Evolutionary conservation across 305 asterid species (phyloP), one percentile per base, ranked within the genome.

Genomic region (Solanum hybrid): DNA sequence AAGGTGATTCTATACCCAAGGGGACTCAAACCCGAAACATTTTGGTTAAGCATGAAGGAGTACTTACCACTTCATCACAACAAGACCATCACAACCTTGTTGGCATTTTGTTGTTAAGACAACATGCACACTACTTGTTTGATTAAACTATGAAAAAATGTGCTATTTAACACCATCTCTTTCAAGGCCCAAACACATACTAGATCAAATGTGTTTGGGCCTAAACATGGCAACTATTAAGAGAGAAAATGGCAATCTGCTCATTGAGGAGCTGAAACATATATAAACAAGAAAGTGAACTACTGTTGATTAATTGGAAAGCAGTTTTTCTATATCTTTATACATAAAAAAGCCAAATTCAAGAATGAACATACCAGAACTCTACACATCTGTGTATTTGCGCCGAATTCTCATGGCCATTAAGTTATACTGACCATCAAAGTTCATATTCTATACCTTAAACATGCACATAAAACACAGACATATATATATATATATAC

Each of bases 341-440:
- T 84, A 84, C 88, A 51, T 61, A 51, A 13, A 31, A 51, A 38
- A 3, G 27, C 20, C 88, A 45, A 17, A 83, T 45, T 51, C 88
- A 17, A 84, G 88, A 51, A 57, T 31, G 88, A 85, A 57, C 77
- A 57, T 57, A 57, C 76, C 88, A 85, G n/a, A 84, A 51, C 88
- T 45, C 39, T 45, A 45, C 88, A 15, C 70, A 51, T 45, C 17
- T 82, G 87, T 82, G 87, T 82, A 82, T 45, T 83, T 51, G 26
- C 1, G 4, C 88, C 20, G 11, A 29, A 45, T 45, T 84, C 27
- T 84, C 88, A 84, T 84, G 31, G 88, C 20, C 39, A 10, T 84
- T 45, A 45, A 45, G 39, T 83, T 83, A 45, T 83, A 17, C 38
- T 83, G 75, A 45, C 88, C 88, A 31, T 84, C 34, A 45, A 83